phyloP scores from a whole-genome alignment of 1,284 basidiomycete species.

The Phellopilus nigrolimitatus region DNA sequence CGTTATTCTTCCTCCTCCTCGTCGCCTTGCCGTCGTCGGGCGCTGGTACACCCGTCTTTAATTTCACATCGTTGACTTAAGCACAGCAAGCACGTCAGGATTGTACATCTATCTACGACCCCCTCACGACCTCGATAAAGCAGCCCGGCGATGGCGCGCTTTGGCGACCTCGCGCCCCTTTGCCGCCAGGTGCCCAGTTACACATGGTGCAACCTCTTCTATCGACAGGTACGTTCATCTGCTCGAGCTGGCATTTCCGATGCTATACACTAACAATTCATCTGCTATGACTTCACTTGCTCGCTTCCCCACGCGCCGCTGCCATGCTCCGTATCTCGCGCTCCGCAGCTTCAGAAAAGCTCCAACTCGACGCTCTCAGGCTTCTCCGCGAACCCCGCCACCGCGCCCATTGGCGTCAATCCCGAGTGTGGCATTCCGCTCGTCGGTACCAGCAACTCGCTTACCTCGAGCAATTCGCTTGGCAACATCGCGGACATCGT shows the following conservation, averaged over 20 bases:
- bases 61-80: not conserved
- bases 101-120: not conserved
- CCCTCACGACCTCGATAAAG: not conserved
- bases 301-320: slow-evolving; percentile 6
- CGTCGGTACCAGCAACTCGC: slow-evolving; percentile 31
- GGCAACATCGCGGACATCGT: slow-evolving; percentile 75
- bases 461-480: slow-evolving; percentile 39
- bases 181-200: slow-evolving; percentile 58
- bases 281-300: not conserved
- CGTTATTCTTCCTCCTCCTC: not conserved
- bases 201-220: slow-evolving; percentile 70
- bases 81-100: not conserved
- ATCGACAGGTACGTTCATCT: slow-evolving; percentile 44
- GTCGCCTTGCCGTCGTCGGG: slow-evolving; percentile 13
- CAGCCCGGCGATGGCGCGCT: slow-evolving; percentile 42
- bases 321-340: slow-evolving; percentile 2
- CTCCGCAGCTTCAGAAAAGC: slow-evolving; percentile 34
- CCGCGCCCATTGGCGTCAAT: slow-evolving; percentile 56
- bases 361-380: slow-evolving; percentile 33
- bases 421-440: slow-evolving; percentile 50
- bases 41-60: slow-evolving; percentile 15
- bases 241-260: not conserved
- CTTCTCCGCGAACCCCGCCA: slow-evolving; percentile 35
- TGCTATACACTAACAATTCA: not conserved
- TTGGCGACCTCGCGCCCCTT: slow-evolving; percentile 57